Evolutionary conservation across 1,284 basidiomycete species (phyloP).

Genomic region (Boletus semigastroideus): DNA sequence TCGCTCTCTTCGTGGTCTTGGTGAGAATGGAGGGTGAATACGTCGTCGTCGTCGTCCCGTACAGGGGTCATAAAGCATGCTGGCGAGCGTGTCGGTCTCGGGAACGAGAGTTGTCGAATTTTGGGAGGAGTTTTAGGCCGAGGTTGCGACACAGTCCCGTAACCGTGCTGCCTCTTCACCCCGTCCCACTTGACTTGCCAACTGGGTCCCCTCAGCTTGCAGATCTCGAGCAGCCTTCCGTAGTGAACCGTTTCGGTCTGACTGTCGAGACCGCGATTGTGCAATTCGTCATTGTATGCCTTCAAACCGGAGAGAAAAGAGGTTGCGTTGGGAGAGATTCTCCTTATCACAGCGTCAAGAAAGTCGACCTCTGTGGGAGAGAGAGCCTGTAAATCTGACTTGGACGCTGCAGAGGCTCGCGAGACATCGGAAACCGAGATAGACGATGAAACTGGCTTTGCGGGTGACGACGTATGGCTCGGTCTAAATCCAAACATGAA

Average conservation of each 20-base stretch:
- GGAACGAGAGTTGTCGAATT: constrained; percentile 13
- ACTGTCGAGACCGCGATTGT: constrained; percentile 71
- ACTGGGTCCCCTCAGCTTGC: constrained; percentile 69
- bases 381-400: constrained; percentile 58
- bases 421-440: constrained; percentile 41
- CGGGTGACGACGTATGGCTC: constrained; percentile 31
- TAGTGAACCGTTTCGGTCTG: constrained; percentile 78
- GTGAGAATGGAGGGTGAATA: constrained; percentile 47
- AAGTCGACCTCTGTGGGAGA: constrained; percentile 63
- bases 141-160: constrained; percentile 24
- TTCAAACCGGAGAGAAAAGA: constrained; percentile 78
- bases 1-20: constrained; percentile 37
- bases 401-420: constrained; percentile 44
- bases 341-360: constrained; percentile 69
- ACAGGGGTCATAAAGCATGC: constrained; percentile 25
- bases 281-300: constrained; percentile 74
- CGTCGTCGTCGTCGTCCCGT: constrained; percentile 40
- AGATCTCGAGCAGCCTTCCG: constrained; percentile 73
- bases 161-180: constrained; percentile 59
- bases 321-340: constrained; percentile 61
- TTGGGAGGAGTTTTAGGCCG: constrained; percentile 15
- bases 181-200: constrained; percentile 77
- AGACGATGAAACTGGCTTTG: constrained; percentile 21
- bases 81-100: constrained; percentile 17
- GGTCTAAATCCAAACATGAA: constrained; percentile 34